Conservation (phyloP, 2,329 filamentous ascomycete genomes). For the Penicillium palitans region DNA sequence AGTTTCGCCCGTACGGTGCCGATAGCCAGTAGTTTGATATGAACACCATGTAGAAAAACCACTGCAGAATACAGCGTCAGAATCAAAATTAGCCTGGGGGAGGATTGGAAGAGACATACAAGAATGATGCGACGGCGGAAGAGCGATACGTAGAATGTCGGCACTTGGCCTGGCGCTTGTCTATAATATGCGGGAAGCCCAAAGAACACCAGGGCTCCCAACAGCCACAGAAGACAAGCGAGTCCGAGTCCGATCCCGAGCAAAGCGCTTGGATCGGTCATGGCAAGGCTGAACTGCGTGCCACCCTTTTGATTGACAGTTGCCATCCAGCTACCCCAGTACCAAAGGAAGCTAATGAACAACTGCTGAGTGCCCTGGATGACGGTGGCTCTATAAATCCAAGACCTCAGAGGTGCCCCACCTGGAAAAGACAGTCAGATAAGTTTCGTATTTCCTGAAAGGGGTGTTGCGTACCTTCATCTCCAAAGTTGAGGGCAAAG, state of each 20-base stretch:
- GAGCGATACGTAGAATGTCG: conserved; percentile 64
- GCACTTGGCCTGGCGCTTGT: conserved; percentile 62
- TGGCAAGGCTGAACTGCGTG: conserved; percentile 34
- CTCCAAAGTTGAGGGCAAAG: conserved; percentile 67
- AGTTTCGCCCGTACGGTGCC: conserved; percentile 66
- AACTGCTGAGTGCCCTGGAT: conserved; percentile 68
- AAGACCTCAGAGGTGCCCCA: conserved; percentile 60
- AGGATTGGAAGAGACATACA: conserved; percentile 37
- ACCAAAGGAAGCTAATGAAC: conserved; percentile 65
- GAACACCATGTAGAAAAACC: conserved; percentile 61
- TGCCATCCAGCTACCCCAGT: conserved; percentile 60
- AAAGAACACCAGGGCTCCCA: conserved; percentile 57
- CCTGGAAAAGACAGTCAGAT: conserved; percentile 43
- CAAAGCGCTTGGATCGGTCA: conserved; percentile 47
- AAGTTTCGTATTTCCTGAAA: not conserved
- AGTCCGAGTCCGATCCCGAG: conserved; percentile 59
- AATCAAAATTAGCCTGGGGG: not conserved
- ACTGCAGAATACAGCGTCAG: conserved; percentile 30
- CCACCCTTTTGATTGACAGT: conserved; percentile 44
- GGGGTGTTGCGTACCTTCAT: conserved; percentile 48
- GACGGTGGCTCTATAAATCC: conserved; percentile 65
- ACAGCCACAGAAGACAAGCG: conserved; percentile 56
- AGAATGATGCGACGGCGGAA: conserved; percentile 57
- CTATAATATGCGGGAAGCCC: conserved; percentile 68
- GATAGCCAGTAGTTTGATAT: conserved; percentile 68